Base-by-base conservation (phyloP, 495 filamentous ascomycete species). In the Penicillium crystallinum region DNA sequence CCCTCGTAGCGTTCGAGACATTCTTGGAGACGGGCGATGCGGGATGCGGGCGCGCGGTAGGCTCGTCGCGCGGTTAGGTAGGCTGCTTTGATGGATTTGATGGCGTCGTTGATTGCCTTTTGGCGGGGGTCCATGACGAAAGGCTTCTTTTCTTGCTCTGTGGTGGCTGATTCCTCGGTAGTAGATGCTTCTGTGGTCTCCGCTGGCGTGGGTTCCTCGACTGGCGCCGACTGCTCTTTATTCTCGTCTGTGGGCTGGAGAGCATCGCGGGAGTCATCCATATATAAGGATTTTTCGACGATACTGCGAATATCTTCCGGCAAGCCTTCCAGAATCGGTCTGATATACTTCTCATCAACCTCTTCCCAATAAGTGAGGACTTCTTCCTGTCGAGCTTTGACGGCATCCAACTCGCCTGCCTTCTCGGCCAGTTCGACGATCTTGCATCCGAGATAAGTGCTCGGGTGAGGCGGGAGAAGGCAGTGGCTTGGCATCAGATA, bases 401-500 rank as follows among this genome's bases (percentile, higher is more conserved):
- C 86, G 11, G 75, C 80, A 41, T 90, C 85, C 19, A 87, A 61
- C 40, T 89, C 79, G 6, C 83, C 83, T 21, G 83, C 78, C 64
- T 89, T 77, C 59, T 89, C 81, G 5, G 89, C 86, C 18, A 81
- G 72, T 57, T 90, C 80, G 14, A 78, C 72, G n/a, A 92, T 75
- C 62, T 88, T 86, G 67, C 84, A 87, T 14, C 87, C 91, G 18
- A 98, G 74, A 57, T 79, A 95, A 45, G 86, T 95, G 33, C 82
- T 81, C 1, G 91, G 92, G 57, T 97, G 90, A 4, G 93, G 95
- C 25, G 93, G 95, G 35, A 98, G 71, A 48, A 97, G 90, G 47
- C 84, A 86, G 65, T 96, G 87, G 22, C 86, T 90, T 8, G 93
- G 93, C 67, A 98, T 88, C 34, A 98, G 75, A 63, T 97, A 98